Conservation (phyloP, 148 eudicot genomes). For the Nepenthes mirabilis region DNA sequence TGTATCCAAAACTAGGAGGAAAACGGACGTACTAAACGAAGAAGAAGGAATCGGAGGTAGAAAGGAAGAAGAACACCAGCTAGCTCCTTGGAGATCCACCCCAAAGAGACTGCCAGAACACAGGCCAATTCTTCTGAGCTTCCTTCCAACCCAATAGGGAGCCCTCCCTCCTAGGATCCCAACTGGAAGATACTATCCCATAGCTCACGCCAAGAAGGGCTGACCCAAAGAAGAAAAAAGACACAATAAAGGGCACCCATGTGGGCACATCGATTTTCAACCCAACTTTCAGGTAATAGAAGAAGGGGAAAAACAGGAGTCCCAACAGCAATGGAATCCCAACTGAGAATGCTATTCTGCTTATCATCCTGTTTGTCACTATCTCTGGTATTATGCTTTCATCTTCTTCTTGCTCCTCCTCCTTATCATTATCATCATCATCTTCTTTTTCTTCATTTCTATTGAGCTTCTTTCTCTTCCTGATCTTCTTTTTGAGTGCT, state of each 20-base stretch:
- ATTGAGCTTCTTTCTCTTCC: conserved; percentile 25
- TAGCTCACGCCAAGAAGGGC: conserved; percentile 87
- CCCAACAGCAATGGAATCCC: conserved; percentile 73
- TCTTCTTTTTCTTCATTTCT: conserved; percentile 9
- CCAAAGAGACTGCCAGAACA: conserved; percentile 61
- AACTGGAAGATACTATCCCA: conserved; percentile 94
- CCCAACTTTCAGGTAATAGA: conserved; percentile 79
- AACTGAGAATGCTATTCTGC: conserved; percentile 68
- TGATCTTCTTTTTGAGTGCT: conserved; percentile 32
- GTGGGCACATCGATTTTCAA: conserved; percentile 84
- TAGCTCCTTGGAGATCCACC: conserved; percentile 7
- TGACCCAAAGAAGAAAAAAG: conserved; percentile 79
- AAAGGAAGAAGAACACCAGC: too few species aligned
- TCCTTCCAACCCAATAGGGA: conserved; percentile 78
- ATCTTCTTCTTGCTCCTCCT: conserved; percentile 29
- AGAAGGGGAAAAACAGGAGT: conserved; percentile 72
- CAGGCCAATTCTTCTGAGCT: conserved; percentile 84
- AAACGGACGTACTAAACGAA: too few species aligned
- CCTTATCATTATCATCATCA: conserved; percentile 30
- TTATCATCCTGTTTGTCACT: conserved; percentile 89
- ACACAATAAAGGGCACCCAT: conserved; percentile 87
- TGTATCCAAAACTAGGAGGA: too few species aligned
- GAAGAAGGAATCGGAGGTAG: too few species aligned
- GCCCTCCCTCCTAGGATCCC: conserved; percentile 99
- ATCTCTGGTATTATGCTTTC: conserved; percentile 76